Base-by-base conservation (phyloP, 2,329 filamentous ascomycete species). In the Colletotrichum chlorophyti region DNA sequence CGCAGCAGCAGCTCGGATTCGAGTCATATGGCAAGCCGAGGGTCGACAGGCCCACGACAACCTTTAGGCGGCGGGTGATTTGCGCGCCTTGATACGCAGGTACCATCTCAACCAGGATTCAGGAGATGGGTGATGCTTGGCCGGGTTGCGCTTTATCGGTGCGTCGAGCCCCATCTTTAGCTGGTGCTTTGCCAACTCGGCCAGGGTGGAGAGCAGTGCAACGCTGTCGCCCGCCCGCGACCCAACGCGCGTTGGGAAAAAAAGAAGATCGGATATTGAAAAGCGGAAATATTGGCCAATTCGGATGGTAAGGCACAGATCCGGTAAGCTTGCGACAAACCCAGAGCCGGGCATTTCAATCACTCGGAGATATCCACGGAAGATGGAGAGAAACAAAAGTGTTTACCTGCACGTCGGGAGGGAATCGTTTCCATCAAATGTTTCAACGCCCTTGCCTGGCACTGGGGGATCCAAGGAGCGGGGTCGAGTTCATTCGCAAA, bases 391-490 rank as follows among this genome's bases (percentile, higher is more conserved):
- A 14, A 31, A n/a, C 5, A 40, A 26, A 29, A 24, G 21, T 31
- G 26, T 41, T 54, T 49, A 53, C 47, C 37, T 55, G 50, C 38
- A 55, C 24, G 32, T 34, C 43, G 43, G 24, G 27, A 43, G 19
- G 42, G 26, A 45, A 45, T 23, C 19, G 43, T 59, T 59, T 55
- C 51, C 55, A 59, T 59, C 29, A 55, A 59, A 55, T 49, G 55
- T 59, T 59, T 59, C 55, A 59, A 55, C 21, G 32, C 29, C 42
- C 50, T 43, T 46, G 55, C 29, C 26, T 55, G 21, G 23, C 14
- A n/a, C 40, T 43, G 31, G 27, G 7, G 45, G 45, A 40, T 38
- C 51, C 43, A 15, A 43, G 51, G 37, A 59, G 55, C 50, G 51
- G 55, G 43, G 55, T 55, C 38, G 31, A 40, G 32, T 15, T 45